These are phyloP conservation scores for Conoideocrella luteorostrata DNA, from an alignment of 2,329 filamentous ascomycete species.

Conservation along the genomic window DNA sequence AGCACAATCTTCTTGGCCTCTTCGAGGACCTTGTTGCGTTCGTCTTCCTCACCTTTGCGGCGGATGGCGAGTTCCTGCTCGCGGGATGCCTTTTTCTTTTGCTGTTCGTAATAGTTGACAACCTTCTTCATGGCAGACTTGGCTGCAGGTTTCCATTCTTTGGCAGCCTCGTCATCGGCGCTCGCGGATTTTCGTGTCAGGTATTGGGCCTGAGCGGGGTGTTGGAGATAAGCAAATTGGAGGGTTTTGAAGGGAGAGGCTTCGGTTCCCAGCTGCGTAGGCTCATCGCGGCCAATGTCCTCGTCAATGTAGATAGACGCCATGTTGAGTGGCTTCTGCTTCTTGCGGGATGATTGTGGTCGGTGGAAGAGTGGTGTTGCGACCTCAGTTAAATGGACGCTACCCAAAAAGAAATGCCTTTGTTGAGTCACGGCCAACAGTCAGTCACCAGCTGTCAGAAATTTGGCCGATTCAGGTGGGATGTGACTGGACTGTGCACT, in stretches of 20 bases:
- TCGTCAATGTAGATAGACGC: conserved; percentile 55
- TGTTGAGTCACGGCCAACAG: conserved; percentile 1
- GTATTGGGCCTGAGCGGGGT: conserved; percentile 23
- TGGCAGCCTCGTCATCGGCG: conserved; percentile 23
- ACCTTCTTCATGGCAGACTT: conserved; percentile 17
- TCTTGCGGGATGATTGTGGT: no score
- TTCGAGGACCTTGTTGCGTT: conserved; percentile 43
- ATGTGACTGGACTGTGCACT: neutral
- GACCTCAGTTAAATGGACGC: neutral
- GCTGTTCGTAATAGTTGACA: conserved; percentile 15
- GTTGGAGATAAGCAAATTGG: conserved; percentile 62
- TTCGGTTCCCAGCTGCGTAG: conserved; percentile 61
- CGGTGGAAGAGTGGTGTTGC: neutral
- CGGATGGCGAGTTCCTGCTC: conserved; percentile 15
- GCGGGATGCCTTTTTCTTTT: conserved; percentile 17
- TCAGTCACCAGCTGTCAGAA: no score
- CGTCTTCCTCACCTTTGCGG: conserved; percentile 15
- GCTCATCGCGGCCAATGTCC: conserved; percentile 67
- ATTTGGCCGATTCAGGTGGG: no score
- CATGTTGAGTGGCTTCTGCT: conserved; percentile 19
- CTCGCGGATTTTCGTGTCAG: conserved; percentile 48
- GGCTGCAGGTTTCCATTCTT: conserved; percentile 26
- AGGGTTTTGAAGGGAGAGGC: conserved; percentile 75
- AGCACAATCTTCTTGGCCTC: conserved; percentile 71
- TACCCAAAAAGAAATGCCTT: neutral